Percentiles rank a stretch among this genome's conserved stretches.
Evolutionary conservation across 768 basidiomycete genomes (phyloP).

Genomic region (Coprinopsis marcescibilis): DNA sequence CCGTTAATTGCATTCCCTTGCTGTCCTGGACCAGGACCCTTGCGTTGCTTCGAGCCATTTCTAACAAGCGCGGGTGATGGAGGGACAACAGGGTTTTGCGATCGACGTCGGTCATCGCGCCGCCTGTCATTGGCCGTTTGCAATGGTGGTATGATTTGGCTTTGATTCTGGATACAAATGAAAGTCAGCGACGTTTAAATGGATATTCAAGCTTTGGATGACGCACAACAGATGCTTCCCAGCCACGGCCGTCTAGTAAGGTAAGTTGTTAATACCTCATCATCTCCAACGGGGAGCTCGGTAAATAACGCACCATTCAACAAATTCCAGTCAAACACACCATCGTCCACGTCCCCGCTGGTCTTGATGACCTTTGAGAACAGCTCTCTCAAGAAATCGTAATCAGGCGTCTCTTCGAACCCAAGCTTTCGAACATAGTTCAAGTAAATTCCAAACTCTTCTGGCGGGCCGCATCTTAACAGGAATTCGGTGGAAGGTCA

Average conservation of each 20-base stretch:
- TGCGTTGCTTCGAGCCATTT: constrained; percentile 67
- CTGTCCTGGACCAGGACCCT: constrained; percentile 51
- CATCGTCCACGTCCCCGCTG: constrained; percentile 87
- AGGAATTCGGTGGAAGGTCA: constrained; percentile 4
- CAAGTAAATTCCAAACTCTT: constrained; percentile 97
- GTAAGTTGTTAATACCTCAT: constrained; percentile 7
- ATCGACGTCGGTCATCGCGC: constrained; percentile 63
- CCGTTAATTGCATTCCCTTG: constrained; percentile 74
- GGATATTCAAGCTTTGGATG: not conserved
- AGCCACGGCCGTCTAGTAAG: constrained; percentile 77
- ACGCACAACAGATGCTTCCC: constrained; percentile 79
- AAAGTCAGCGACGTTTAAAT: constrained; percentile 7
- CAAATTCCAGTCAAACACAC: constrained; percentile 93
- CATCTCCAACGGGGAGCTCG: constrained; percentile 1
- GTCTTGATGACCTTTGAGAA: constrained; percentile 93
- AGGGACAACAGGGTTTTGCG: constrained; percentile 54
- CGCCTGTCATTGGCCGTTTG: constrained; percentile 60
- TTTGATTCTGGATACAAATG: constrained; percentile 43
- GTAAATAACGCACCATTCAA: constrained; percentile 57
- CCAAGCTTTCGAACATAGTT: constrained; percentile 99
- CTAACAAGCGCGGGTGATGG: constrained; percentile 78
- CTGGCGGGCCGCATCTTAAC: constrained; percentile 42
- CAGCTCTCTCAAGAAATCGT: constrained; percentile 93
- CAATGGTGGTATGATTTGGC: constrained; percentile 58
- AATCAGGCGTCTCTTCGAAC: constrained; percentile 98